phyloP scores from a whole-genome alignment of 2,329 filamentous ascomycete genomes.

The Paramyrothecium roridum region DNA sequence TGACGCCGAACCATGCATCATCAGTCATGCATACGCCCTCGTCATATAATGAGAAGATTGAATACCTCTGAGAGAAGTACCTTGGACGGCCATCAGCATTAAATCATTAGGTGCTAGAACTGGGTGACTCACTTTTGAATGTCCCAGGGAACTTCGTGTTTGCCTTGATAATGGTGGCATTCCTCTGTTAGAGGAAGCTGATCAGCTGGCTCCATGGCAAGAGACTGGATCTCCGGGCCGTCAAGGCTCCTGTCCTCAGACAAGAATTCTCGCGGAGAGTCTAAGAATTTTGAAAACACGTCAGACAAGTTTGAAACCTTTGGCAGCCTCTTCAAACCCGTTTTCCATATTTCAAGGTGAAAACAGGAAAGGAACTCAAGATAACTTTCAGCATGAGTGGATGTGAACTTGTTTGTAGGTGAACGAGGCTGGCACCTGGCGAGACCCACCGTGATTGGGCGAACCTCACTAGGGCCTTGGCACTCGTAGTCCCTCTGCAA shows the following conservation, averaged over 20 bases:
- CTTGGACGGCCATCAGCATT: constrained; percentile 37
- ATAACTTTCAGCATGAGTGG: too few relatives aligned
- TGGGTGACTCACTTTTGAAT: constrained; percentile 69
- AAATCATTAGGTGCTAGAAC: too few relatives aligned
- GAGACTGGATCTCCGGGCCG: constrained; percentile 5
- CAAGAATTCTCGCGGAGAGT: too few relatives aligned
- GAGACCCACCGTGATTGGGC: constrained; percentile 11
- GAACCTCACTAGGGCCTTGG: constrained; percentile 15
- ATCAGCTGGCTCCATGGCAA: constrained; percentile 37
- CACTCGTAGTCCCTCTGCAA: constrained; percentile 16
- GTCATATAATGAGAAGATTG: constrained; percentile 84
- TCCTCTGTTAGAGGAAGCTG: constrained; percentile 54
- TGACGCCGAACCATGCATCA: constrained; percentile 95
- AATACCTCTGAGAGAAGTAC: constrained; percentile 87
- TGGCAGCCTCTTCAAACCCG: too few relatives aligned
- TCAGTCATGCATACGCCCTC: constrained; percentile 87
- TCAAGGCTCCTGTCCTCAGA: background rate
- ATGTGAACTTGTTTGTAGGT: background rate
- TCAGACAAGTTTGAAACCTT: too few relatives aligned
- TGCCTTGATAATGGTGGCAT: constrained; percentile 71
- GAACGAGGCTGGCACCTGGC: constrained; percentile 16
- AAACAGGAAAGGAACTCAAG: too few relatives aligned
- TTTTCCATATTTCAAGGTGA: too few relatives aligned
- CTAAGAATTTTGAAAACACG: too few relatives aligned
- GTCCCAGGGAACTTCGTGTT: constrained; percentile 73